Evolutionary conservation across 2,329 filamentous ascomycete species (phyloP), one percentile per base, ranked within the genome.

Genomic region (Colletotrichum cereale): DNA sequence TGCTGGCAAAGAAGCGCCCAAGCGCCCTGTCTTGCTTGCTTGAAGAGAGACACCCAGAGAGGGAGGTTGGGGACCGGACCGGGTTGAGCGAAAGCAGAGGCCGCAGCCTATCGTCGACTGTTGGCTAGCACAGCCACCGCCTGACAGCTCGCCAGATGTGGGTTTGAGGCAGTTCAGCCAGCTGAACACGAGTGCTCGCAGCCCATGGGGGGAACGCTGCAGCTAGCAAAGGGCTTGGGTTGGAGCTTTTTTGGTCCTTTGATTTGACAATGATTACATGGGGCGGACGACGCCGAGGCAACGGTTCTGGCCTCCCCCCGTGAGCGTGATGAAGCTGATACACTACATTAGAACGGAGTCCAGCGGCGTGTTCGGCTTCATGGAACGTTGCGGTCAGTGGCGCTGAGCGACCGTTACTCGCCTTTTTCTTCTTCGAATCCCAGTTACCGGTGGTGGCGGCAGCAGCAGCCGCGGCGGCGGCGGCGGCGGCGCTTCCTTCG

Each of bases 121-220:
- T 44, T 63, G 38, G 61, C 48, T 26, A 4, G 58, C 65, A 58
- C 68, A 68, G 65, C 68, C 68, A 68, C 65, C 65, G 38, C 61
- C 69, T 63, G 65, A 60, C 58, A 58, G 58, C 63, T 56, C 31
- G 29, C 31, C 16, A 67, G 63, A 29, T 24, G 40, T n/a, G 29
- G 57, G 42, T 36, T 48, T 38, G 58, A 68, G 56, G 57, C 56
- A 67, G 42, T 44, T 65, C 53, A 24, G 31, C 65, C 53, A 53
- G 60, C 66, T 50, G 69, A 65, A 72, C 69, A 72, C 65, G 69
- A 72, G 53, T 44, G 62, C 56, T 50, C 57, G 38, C 31, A n/a
- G 48, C 12, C n/a, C 8, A 34, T 18, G 56, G 21, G 14, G 3
- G 38, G 26, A 44, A 38, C 36, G 56, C 24, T 34, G 38, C 40